phyloP scores from a whole-genome alignment of 78 protist genomes.

The Guillardia theta region DNA sequence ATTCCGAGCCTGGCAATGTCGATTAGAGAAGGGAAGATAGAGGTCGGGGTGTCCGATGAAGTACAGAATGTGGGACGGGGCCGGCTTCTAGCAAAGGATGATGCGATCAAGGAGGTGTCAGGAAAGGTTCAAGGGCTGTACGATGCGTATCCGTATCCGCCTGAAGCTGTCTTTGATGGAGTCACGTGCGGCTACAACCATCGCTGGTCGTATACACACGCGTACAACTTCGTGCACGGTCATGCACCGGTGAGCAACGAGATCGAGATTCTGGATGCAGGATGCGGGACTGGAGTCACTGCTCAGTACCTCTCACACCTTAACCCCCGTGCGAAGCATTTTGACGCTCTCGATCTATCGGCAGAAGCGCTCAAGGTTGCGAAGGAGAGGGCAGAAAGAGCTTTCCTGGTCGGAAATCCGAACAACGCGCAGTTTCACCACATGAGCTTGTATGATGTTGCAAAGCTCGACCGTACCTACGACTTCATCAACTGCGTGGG shows the following conservation, averaged over 20 bases:
- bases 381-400: not conserved
- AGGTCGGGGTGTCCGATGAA: not conserved
- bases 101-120: not conserved
- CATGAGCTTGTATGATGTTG: conserved; percentile 2
- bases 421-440: conserved; percentile 9
- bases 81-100: not conserved
- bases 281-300: conserved; percentile 20
- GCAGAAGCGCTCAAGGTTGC: not conserved
- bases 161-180: conserved; percentile 4
- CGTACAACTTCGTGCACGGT: not conserved
- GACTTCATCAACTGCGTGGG: conserved; percentile 42
- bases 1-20: too few relatives aligned
- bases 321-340: not conserved
- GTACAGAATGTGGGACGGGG: conserved; percentile 16
- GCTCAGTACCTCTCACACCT: conserved; percentile 26
- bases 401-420: not conserved
- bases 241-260: not conserved
- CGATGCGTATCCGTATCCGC: conserved; percentile 20
- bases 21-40: not conserved
- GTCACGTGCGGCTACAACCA: conserved; percentile 6
- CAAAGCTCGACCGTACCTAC: not conserved
- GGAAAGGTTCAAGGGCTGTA: conserved; percentile 13
- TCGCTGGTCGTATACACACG: conserved; percentile 16
- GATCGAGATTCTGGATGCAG: conserved; percentile 21
- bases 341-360: not conserved